Base-by-base conservation (phyloP, 2,329 filamentous ascomycete species). In the Trichoderma koningiopsis region DNA sequence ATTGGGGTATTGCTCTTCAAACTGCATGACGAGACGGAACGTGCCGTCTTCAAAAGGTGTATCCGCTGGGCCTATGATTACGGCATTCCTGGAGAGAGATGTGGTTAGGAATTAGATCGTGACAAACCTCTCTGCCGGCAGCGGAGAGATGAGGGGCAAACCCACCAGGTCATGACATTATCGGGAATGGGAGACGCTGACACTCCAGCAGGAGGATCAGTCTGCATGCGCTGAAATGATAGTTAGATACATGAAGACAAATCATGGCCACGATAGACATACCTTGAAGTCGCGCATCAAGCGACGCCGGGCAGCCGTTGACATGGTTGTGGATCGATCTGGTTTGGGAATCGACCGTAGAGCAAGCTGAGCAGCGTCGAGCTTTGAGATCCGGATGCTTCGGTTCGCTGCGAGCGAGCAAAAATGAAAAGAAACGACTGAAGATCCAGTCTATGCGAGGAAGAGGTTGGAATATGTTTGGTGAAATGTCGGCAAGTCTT, bases 231-330 rank as follows among this genome's bases (percentile, higher is more conserved):
- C 94, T 97, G 78, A 27, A 67, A 31, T 40, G 33, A 47, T 31
- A 52, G 70, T 76, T 35, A 74, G 70, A 68, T 31, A 14, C 5
- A 53, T 22, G n/a, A 35, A 16, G 67, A 55, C 43, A 57, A 5
- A 62, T 24, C 55, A 37, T 24, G 40, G 40, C 16, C 19, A 19
- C n/a, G 10, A 11, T 33, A 29, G 33, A 78, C 88, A 71, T 81
- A 96, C 94, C 92, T 98, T 98, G 88, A 98, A 98, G 85, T 98
- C 96, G 81, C 96, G 92, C 96, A 99, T 98, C 81, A 99, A 86
- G 79, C 96, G 93, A 79, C 96, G 92, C 79, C 96, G 92, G 75
- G 96, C 96, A 75, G 95, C 92, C 72, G 96, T 98, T 76, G 95
- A 98, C 95, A 85, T 86, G 78, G 74, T 71, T 55, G 22, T 22